Conservation (phyloP, 2,329 filamentous ascomycete genomes). For the Rhynchosporium secalis region DNA sequence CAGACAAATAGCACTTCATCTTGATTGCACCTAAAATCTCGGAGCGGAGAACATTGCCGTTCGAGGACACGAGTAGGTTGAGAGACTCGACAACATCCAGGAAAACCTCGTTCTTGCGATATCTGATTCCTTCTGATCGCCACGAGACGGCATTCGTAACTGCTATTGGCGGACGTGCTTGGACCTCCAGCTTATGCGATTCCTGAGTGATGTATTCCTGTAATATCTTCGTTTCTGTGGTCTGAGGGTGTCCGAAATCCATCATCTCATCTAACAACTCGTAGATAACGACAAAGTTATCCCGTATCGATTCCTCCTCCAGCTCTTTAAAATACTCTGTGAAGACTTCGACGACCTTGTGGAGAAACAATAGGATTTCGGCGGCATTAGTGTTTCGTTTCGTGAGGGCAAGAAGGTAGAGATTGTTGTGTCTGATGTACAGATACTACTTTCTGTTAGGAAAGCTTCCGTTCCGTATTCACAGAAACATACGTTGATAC, state of each 20-base stretch:
- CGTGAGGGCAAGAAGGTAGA: conserved; percentile 94
- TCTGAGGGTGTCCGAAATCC: conserved; percentile 99
- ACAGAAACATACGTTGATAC: conserved; percentile 78
- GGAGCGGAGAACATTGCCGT: conserved; percentile 90
- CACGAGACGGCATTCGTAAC: conserved; percentile 98
- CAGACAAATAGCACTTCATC: conserved; percentile 99
- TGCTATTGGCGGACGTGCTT: conserved; percentile 92
- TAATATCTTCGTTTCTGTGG: conserved; percentile 96
- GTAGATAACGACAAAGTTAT: conserved; percentile 99
- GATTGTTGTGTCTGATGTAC: conserved; percentile 98
- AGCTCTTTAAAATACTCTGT: conserved; percentile 99
- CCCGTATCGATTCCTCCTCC: conserved; percentile 96
- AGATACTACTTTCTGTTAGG: conserved; percentile 67
- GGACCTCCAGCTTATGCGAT: conserved; percentile 96
- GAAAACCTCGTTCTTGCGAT: conserved; percentile 99
- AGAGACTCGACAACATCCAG: conserved; percentile 95
- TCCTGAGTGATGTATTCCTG: conserved; percentile 99
- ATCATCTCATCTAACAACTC: conserved; percentile 99
- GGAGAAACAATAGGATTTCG: conserved; percentile 96
- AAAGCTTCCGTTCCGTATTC: background rate
- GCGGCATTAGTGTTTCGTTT: conserved; percentile 99
- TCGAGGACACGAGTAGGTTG: conserved; percentile 90
- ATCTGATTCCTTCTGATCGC: conserved; percentile 96
- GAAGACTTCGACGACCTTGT: conserved; percentile 98
- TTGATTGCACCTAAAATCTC: conserved; percentile 97